Evolutionary conservation across 257 asterid species (phyloP), one percentile per base, ranked within the genome.

Genomic region (Parsonsia alboflavescens): DNA sequence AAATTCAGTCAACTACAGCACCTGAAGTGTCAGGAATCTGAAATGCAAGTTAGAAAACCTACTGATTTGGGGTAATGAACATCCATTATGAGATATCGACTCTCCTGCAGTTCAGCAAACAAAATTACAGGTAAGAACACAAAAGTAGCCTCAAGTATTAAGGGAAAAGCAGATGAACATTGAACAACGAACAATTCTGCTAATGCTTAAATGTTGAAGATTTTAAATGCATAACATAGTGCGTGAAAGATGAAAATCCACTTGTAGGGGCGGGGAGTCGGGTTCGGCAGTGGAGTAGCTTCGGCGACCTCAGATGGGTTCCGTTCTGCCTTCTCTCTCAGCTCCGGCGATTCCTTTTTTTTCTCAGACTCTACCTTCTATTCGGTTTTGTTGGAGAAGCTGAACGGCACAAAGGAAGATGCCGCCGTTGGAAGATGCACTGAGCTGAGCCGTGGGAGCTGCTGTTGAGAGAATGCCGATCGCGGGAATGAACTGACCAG

Each of bases 61-160:
- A 92, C 97, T 72, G 97, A 74, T 44, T 81, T 83, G 42, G 99
- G 99, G 83, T 86, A 88, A 88, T 89, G 91, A 79, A 86, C 92
- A 86, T 94, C 99, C 76, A 94, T 91, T 58, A 94, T 77, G 19
- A 97, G 96, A 83, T 92, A 94, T 61, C 87, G 86, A 79, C 91
- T 94, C 84, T 90, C 97, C 99, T 94, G 95, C 84, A 89, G 76
- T 85, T 83, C 68, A 80, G 80, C 66, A 73, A 58, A 5, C 36
- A 75, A 42, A 49, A 42, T 70, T 24, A 61, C 17, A 39, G 6
- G 24, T 30, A 53, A 54, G 28, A 48, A 53, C 46, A 41, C 28
- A 46, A 48, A 72, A 15, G 16, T 11, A 42, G 24, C 57, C 1
- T 8, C 8, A 28, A 7, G 5, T 13, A 1, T 17, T 33, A 12